phyloP scores from a whole-genome alignment of 164 flowering plant species.

The Echeveria elegans region DNA sequence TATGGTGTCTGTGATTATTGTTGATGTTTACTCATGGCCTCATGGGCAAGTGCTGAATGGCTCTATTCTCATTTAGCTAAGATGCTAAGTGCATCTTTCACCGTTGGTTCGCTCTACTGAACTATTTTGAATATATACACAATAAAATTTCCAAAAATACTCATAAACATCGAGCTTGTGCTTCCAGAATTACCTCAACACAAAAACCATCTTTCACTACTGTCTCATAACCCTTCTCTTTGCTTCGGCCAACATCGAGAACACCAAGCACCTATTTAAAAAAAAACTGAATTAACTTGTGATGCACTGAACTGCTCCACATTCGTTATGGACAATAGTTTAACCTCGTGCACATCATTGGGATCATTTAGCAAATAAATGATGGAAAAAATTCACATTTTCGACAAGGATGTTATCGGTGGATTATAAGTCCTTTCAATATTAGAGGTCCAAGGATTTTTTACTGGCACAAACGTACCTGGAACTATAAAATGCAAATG shows the following conservation, averaged over 20 bases:
- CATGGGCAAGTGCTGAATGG: background rate
- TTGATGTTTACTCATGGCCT: background rate
- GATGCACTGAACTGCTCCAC: background rate
- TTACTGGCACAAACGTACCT: background rate
- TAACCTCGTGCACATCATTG: background rate
- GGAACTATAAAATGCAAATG: background rate
- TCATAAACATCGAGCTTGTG: background rate
- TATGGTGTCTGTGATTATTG: background rate
- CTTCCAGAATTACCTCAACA: slow-evolving; percentile 53
- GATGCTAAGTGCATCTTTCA: background rate
- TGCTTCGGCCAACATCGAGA: slow-evolving; percentile 59
- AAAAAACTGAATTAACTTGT: slow-evolving; percentile 1
- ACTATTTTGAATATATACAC: background rate
- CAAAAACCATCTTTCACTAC: slow-evolving; percentile 84
- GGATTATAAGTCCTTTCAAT: no score
- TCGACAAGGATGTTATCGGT: background rate
- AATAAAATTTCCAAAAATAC: background rate
- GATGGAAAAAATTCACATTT: background rate
- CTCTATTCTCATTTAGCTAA: background rate
- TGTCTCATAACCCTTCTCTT: slow-evolving; percentile 79
- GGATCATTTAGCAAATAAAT: no score
- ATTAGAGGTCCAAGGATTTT: background rate
- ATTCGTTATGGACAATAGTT: background rate
- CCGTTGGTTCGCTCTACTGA: background rate
- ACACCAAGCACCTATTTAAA: slow-evolving; percentile 71